Evolutionary conservation across 31 red algal species (phyloP), one percentile per base, ranked within the genome.

Genomic region (Asparagopsis taxiformis): DNA sequence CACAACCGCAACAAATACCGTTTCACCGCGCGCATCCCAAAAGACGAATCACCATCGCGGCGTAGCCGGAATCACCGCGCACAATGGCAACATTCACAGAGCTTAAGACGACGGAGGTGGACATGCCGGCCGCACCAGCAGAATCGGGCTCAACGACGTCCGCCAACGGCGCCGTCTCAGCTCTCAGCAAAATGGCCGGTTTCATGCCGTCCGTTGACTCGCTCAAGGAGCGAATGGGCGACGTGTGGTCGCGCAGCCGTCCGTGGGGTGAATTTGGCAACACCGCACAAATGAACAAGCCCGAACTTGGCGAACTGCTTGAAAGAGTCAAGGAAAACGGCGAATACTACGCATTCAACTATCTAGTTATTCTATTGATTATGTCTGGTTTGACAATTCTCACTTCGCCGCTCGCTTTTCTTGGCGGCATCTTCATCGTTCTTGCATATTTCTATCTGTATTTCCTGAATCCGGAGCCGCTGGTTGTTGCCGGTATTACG

Each of bases 191-290:
- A 25, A 29, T 96, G 41, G 69, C 73, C 22, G 70, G 53, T 0
- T 61, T 80, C 33, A 55, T 96, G 51, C 93, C 93, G 17, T 87
- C 93, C 3, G 41, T 75, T 22, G 93, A 85, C 33, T 66, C 76
- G 51, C 31, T 96, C 46, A 82, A 83, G 65, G 79, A 72, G 22
- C 93, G 86, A 36, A 55, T 91, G 62, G 86, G 80, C 23, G 74
- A 80, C 43, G 72, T 96, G 33, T 96, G 93, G 93, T 71, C 68
- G 29, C 69, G 86, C 19, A 84, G 75, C 22, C 88, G 86, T 41
- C 94, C 94, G 9, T 97, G 94, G 94, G 64, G 31, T 21, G 94
- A 97, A 68, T 97, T 97, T 58, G 46, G 64, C 35, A 97, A 97
- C 77, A 89, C 89, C 23, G 65, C 88, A 9, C 80, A 92, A 68